Conservation (phyloP, 805 yeast genomes). For the Sugiyamaella boreocaroliniensis region DNA sequence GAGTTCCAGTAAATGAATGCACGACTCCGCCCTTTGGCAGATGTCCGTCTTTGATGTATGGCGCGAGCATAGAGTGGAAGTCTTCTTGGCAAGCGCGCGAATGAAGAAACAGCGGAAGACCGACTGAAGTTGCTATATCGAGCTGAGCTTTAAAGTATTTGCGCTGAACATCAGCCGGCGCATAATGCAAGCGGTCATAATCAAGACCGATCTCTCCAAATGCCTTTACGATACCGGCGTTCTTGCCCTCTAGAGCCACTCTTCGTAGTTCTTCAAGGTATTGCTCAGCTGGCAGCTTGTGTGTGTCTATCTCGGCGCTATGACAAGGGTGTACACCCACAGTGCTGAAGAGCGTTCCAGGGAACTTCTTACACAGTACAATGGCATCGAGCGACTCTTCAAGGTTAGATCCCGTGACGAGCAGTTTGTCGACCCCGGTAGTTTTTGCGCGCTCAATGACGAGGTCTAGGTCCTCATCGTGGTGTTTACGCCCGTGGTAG, state of each 20-base stretch:
- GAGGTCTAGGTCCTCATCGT: constrained; percentile 55
- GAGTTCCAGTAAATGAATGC: constrained; percentile 89
- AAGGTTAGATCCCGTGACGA: constrained; percentile 79
- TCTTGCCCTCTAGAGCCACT: constrained; percentile 43
- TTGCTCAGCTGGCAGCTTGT: constrained; percentile 24
- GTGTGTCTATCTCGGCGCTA: constrained; percentile 47
- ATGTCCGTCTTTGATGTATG: constrained; percentile 42
- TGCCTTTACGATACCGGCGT: constrained; percentile 56
- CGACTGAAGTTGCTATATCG: constrained; percentile 45
- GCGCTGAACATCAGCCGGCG: constrained; percentile 61
- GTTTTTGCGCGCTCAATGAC: constrained; percentile 62
- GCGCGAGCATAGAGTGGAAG: constrained; percentile 56
- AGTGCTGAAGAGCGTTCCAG: constrained; percentile 47
- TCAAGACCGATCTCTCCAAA: constrained; percentile 96
- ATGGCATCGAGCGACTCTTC: constrained; percentile 59
- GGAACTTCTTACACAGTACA: constrained; percentile 41
- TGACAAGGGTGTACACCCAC: constrained; percentile 96
- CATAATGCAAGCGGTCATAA: constrained; percentile 78
- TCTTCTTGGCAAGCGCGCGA: constrained; percentile 84
- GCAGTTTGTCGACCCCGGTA: constrained; percentile 59
- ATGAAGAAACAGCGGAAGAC: constrained; percentile 80
- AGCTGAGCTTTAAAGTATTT: constrained; percentile 68
- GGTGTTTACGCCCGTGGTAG: constrained; percentile 65
- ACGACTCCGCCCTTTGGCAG: constrained; percentile 65
- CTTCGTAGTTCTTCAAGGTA: constrained; percentile 43